Conservation (phyloP, 139 green algal species). For the Chlorella sp. region DNA sequence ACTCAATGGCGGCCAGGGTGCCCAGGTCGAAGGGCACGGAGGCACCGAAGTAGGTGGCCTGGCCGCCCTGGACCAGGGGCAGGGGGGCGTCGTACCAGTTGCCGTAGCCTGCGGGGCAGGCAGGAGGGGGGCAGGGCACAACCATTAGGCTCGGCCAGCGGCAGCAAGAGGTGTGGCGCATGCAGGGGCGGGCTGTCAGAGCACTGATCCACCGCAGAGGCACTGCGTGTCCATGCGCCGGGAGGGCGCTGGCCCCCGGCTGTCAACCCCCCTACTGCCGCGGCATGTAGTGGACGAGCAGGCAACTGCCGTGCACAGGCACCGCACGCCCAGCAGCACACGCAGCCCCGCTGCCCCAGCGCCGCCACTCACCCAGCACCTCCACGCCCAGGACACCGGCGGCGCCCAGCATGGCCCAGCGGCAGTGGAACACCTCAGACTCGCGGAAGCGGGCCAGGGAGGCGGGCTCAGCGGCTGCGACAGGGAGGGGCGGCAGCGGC, state of each 20-base stretch:
- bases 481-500: not conserved
- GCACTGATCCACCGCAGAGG: too few species aligned
- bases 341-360: too few species aligned
- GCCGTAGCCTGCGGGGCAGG: conserved; percentile 42
- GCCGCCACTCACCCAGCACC: conserved; percentile 65
- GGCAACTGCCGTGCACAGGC: too few species aligned
- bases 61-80: conserved; percentile 79
- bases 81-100: conserved; percentile 80
- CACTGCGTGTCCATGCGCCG: too few species aligned
- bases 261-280: too few species aligned
- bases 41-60: conserved; percentile 82
- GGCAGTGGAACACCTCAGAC: conserved; percentile 72
- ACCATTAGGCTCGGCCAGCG: too few species aligned
- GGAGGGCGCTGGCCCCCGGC: too few species aligned
- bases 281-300: too few species aligned
- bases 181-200: too few species aligned
- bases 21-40: conserved; percentile 84
- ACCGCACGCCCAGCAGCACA: too few species aligned
- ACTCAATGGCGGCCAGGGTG: conserved; percentile 76
- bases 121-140: too few species aligned
- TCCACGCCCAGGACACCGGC: conserved; percentile 42
- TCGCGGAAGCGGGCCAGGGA: conserved; percentile 59
- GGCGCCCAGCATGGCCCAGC: conserved; percentile 57
- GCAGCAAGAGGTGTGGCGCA: too few species aligned
- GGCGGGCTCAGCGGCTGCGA: conserved; percentile 24